Evolutionary conservation across 2,329 filamentous ascomycete species (phyloP), one percentile per base, ranked within the genome.

Genomic region (Polytolypa hystricis): DNA sequence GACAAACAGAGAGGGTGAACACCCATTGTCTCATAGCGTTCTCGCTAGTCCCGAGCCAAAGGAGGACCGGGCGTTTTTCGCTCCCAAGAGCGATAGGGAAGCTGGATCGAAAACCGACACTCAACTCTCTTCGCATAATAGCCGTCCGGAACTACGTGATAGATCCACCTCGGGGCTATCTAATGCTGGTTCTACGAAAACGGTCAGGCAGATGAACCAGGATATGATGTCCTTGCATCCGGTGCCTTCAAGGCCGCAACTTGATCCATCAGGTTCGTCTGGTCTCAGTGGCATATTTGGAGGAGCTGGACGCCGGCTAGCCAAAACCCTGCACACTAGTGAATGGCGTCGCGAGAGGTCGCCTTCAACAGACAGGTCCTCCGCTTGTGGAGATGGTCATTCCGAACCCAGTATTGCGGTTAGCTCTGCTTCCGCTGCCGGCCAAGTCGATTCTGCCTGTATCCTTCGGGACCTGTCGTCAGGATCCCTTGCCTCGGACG

Each of bases 11-110:
- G 62, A 68, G 47, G 67, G 71, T 33, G 80, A 84, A 36, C 83
- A 89, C 54, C 82, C 83, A 14, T 61, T 89, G 28, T 76, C 82
- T 12, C 79, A 84, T 47, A 87, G 81, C 53, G 71, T 83, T 33
- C 77, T 74, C 23, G 81, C 74, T 12, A 83, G 77, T 50, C 82
- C 81, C 1, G 74, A 79, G 10, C 44, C 51, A 21, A 47, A 52
- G n/a, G 47, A 53, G 9, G 47, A 52, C 9, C 51, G 50, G 30
- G 57, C 54, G 11, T 67, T 66, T 41, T 67, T 65, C 39, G 48
- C 46, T 37, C 44, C 35, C 16, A 42, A 34, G 14, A 37, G 30
- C 39, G 40, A 29, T 35, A 14, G 35, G 17, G 15, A 35, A 37
- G 42, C 38, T 6, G 41, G 41, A 16, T 34, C 40, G 4, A 35